phyloP scores from a whole-genome alignment of 495 filamentous ascomycete genomes.

The Lophiostoma macrostomum region DNA sequence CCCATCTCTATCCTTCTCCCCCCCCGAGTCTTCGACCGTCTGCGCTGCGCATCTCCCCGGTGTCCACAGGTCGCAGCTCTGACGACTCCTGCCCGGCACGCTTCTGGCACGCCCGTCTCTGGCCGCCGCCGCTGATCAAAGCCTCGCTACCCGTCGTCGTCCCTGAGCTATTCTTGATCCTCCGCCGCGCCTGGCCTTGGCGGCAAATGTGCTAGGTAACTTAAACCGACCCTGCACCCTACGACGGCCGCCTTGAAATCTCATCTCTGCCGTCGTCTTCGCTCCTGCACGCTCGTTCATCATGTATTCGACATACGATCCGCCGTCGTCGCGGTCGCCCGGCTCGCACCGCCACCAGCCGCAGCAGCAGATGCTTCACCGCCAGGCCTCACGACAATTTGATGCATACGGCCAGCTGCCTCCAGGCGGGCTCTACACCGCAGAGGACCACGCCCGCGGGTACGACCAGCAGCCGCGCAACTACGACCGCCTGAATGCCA shows the following conservation, averaged over 20 bases:
- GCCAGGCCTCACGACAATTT: slow-evolving; percentile 66
- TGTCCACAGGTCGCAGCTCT: neutral
- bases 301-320: slow-evolving; percentile 57
- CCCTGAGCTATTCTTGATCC: slow-evolving; percentile 4
- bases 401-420: slow-evolving; percentile 43
- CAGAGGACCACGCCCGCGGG: slow-evolving; percentile 32
- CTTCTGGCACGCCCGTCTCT: too few relatives aligned
- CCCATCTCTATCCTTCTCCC: too few relatives aligned
- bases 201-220: slow-evolving; percentile 21
- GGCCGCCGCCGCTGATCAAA: too few relatives aligned
- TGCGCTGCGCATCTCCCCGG: too few relatives aligned
- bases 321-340: slow-evolving; percentile 57
- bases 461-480: slow-evolving; percentile 28
- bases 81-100: too few relatives aligned
- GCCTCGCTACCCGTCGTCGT: slow-evolving; percentile 6
- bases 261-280: neutral
- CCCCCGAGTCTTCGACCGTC: too few relatives aligned
- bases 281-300: slow-evolving; percentile 37
- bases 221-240: slow-evolving; percentile 12
- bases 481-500: slow-evolving; percentile 34
- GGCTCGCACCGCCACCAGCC: slow-evolving; percentile 61
- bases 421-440: slow-evolving; percentile 30
- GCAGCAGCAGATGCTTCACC: slow-evolving; percentile 61
- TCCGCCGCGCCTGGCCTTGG: slow-evolving; percentile 22
- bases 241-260: slow-evolving; percentile 6